These are phyloP conservation scores for Candida boidinii DNA, from an alignment of 805 yeast genomes.

Conservation along the genomic window DNA sequence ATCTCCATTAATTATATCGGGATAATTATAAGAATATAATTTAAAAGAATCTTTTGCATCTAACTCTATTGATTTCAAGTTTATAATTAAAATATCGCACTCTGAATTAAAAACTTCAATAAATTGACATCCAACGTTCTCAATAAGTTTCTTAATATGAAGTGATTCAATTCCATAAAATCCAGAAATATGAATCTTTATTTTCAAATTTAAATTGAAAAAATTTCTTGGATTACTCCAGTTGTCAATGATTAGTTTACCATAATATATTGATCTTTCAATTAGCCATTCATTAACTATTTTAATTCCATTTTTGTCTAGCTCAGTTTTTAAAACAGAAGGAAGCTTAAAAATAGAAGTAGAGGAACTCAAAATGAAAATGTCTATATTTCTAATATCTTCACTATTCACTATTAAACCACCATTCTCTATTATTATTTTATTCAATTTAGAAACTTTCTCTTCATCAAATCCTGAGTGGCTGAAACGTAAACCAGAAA, in stretches of 20 bases:
- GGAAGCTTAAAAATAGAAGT: slow-evolving; percentile 11
- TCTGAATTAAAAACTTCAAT: slow-evolving; percentile 38
- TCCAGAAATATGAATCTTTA: slow-evolving; percentile 27
- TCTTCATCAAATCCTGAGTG: slow-evolving; percentile 20
- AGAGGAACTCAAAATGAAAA: slow-evolving; percentile 19
- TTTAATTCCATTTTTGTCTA: slow-evolving; percentile 16
- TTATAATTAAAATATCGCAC: slow-evolving; percentile 51
- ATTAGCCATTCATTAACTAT: slow-evolving; percentile 25
- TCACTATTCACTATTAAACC: slow-evolving; percentile 12
- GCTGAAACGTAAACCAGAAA: slow-evolving; percentile 33
- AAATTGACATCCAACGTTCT: slow-evolving; percentile 41
- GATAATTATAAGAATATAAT: slow-evolving; percentile 28
- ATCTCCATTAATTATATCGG: slow-evolving; percentile 17
- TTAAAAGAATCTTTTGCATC: slow-evolving; percentile 31
- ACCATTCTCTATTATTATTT: slow-evolving; percentile 13
- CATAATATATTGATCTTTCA: slow-evolving; percentile 19
- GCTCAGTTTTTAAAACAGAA: slow-evolving; percentile 4
- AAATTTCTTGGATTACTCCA: slow-evolving; percentile 21
- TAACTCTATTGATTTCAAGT: slow-evolving; percentile 37
- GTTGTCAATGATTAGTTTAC: slow-evolving; percentile 11
- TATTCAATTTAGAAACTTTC: slow-evolving; percentile 10
- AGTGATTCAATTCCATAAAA: slow-evolving; percentile 20
- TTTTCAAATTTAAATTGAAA: slow-evolving; percentile 16
- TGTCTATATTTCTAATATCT: slow-evolving; percentile 4
- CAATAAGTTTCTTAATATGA: slow-evolving; percentile 44